A percentile compares a stretch with the other conserved stretches of the same genome.
phyloP scores from a whole-genome alignment of 2,329 filamentous ascomycete species.

The Xylariaceae sp. region DNA sequence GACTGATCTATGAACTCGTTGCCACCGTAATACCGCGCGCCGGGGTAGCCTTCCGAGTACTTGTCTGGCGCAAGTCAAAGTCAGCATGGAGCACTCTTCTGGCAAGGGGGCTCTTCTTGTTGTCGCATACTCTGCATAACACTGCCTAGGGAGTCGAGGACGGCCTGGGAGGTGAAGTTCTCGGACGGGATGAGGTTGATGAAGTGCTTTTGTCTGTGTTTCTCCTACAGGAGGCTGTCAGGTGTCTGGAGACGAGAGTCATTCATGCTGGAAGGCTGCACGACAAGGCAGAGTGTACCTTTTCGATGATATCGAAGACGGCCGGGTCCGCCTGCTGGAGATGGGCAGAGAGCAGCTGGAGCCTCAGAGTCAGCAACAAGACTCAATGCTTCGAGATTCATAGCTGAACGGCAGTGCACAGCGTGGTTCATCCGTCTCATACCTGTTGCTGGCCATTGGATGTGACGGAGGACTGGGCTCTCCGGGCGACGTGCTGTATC shows the following conservation, averaged over 20 bases:
- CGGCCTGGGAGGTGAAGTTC: conserved; percentile 91
- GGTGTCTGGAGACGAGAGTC: neutral
- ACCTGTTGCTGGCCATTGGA: conserved; percentile 58
- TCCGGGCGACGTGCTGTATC: conserved; percentile 28
- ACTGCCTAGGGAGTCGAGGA: conserved; percentile 85
- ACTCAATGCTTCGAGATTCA: neutral
- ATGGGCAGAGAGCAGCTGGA: conserved; percentile 70
- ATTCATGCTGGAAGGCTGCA: neutral
- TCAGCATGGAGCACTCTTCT: neutral
- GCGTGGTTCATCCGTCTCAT: conserved; percentile 17
- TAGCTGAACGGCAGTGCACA: neutral
- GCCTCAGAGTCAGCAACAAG: conserved; percentile 13
- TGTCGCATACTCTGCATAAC: conserved; percentile 77
- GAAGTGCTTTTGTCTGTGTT: conserved; percentile 92
- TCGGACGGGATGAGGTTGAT: conserved; percentile 96
- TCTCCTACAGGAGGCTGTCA: conserved; percentile 60
- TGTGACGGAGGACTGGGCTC: conserved; percentile 42
- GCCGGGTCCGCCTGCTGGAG: conserved; percentile 80
- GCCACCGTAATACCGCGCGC: conserved; percentile 91
- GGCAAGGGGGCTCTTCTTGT: neutral
- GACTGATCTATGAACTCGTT: conserved; percentile 94
- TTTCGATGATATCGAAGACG: conserved; percentile 85
- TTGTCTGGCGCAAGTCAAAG: conserved; percentile 58
- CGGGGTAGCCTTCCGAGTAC: conserved; percentile 97
- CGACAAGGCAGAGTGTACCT: conserved; percentile 47